Percentiles rank a stretch among this genome's conserved stretches.
Evolutionary conservation across 306 rosid genomes (phyloP).

Genomic region (Phaseolus lunatus): DNA sequence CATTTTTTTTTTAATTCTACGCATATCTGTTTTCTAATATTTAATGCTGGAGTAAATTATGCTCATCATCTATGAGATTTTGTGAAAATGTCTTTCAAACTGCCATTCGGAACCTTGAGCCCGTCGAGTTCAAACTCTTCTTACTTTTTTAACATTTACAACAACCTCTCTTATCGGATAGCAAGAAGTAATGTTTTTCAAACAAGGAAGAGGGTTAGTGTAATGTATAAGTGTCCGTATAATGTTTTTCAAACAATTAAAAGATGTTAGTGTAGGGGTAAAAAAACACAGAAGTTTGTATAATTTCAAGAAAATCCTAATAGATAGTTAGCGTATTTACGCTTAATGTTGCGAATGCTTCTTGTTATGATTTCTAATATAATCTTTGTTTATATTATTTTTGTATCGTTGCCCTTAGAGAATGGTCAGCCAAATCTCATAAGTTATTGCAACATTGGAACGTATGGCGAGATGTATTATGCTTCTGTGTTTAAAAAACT

Average conservation of each 20-base stretch:
- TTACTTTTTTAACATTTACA: neutral
- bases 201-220: neutral
- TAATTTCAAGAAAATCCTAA: neutral
- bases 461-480: neutral
- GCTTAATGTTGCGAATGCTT: neutral
- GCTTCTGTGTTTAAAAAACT: conserved; percentile 17
- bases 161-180: neutral
- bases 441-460: conserved; percentile 6
- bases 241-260: neutral
- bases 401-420: neutral
- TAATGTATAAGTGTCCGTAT: too few relatives aligned
- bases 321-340: neutral
- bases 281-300: neutral
- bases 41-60: neutral
- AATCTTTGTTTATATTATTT: neutral
- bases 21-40: neutral
- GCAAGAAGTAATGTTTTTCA: neutral
- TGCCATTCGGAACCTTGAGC: too few relatives aligned
- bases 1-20: neutral
- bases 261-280: neutral
- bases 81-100: neutral
- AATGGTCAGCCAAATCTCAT: neutral
- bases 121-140: neutral
- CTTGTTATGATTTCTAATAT: neutral
- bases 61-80: neutral